Evolutionary conservation across 768 basidiomycete genomes (phyloP).

Genomic region (Imleria badia): DNA sequence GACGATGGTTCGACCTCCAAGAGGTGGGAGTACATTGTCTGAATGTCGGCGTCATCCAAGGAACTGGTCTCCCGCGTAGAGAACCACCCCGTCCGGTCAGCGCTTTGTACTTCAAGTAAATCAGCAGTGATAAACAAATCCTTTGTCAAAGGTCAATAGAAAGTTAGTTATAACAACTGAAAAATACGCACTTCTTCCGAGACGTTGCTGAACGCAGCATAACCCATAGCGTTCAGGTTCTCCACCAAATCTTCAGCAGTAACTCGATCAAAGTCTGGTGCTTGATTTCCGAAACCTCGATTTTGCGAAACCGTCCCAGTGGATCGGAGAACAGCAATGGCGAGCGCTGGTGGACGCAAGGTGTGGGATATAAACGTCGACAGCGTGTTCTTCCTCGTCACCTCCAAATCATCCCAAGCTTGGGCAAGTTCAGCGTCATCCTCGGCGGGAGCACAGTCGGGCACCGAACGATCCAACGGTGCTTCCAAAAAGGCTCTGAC

Average conservation of each 20-base stretch:
- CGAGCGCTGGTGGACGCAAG: slow-evolving; percentile 51
- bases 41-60: slow-evolving; percentile 70
- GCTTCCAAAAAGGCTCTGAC: slow-evolving; percentile 60
- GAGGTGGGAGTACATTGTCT: slow-evolving; percentile 73
- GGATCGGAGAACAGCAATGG: slow-evolving; percentile 28
- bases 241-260: slow-evolving; percentile 73
- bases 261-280: slow-evolving; percentile 64
- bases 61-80: slow-evolving; percentile 49
- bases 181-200: slow-evolving; percentile 61
- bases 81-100: slow-evolving; percentile 83
- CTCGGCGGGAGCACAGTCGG: slow-evolving; percentile 33
- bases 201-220: slow-evolving; percentile 72
- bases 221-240: slow-evolving; percentile 73
- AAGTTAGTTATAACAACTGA: not conserved
- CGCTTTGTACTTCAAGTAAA: slow-evolving; percentile 76
- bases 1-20: slow-evolving; percentile 71
- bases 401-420: slow-evolving; percentile 46
- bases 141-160: slow-evolving; percentile 36
- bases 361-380: slow-evolving; percentile 54
- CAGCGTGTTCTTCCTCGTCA: slow-evolving; percentile 42
- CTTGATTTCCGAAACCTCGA: slow-evolving; percentile 39
- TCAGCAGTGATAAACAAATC: slow-evolving; percentile 79
- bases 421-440: slow-evolving; percentile 46
- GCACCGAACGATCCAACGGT: slow-evolving; percentile 51
- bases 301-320: not conserved